Evolutionary conservation across 2,329 filamentous ascomycete species (phyloP), one percentile per base, ranked within the genome.

Genomic region (Aspergillus viridinutans): DNA sequence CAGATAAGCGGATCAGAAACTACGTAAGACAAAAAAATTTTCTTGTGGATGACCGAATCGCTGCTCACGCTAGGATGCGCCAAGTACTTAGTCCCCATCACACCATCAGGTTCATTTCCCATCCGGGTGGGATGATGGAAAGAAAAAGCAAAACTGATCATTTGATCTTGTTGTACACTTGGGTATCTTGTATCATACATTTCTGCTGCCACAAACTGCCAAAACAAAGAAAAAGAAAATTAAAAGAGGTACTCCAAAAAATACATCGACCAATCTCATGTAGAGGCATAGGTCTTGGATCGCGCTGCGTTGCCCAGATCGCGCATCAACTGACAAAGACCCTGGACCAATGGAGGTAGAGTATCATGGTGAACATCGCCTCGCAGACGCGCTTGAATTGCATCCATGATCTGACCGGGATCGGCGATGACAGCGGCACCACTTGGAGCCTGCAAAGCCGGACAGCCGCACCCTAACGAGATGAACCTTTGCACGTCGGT

Each of bases 331-430:
- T 84, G 80, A 49, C 85, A 81, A 50, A 90, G 69, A 59, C 89
- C 90, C 63, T 88, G 86, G 1, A 89, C 85, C 48, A 90, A 35
- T 5, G 59, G 78, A 0, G 86, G 82, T 12, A 87, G 84, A 57
- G 79, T 63, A 7, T 72, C 68, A 29, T 80, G 78, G 29, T 75
- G 71, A 57, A 80, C 85, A 68, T 86, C 85, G 42, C 75, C 70
- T 32, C 76, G 73, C 59, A 90, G 75, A 9, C 87, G 74, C 40
- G 82, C 79, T 53, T 85, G 80, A 2, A 83, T 78, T 21, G 84
- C 73, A 17, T 81, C 78, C 78, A 90, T 86, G 40, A 85, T 82
- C 1, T 78, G 77, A 28, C 79, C 78, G 0, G 85, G 81, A 60
- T 88, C 81, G 20, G 81, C 80, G 3, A 89, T 67, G 7, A 75